Conservation (phyloP, 1,284 basidiomycete species). For the Calocybe gambosa region DNA sequence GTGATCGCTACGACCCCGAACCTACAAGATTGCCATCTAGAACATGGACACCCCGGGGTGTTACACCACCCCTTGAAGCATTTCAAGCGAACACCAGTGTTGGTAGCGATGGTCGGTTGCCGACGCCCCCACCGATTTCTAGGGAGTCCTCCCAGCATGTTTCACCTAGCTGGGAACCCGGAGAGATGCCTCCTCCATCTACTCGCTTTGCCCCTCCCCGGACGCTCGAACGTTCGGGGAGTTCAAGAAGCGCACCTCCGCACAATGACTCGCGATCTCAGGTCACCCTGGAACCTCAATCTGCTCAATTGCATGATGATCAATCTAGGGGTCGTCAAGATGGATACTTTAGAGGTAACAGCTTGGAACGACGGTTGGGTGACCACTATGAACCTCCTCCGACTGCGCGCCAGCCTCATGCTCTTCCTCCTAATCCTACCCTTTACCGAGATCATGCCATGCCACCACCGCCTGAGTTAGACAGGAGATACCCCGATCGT, state of each 20-base stretch:
- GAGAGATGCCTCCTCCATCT: constrained; percentile 11
- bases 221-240: constrained; percentile 8
- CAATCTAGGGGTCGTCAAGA: neutral
- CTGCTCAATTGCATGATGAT: constrained; percentile 10
- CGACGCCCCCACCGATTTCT: constrained; percentile 19
- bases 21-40: constrained; percentile 10
- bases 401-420: constrained; percentile 10
- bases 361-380: constrained; percentile 18
- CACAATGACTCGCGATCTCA: constrained; percentile 1
- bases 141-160: constrained; percentile 19
- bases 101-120: constrained; percentile 11
- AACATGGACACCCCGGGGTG: constrained; percentile 21
- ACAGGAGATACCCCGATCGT: constrained; percentile 2
- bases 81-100: constrained; percentile 6
- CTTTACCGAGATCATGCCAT: constrained; percentile 11
- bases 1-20: constrained; percentile 8
- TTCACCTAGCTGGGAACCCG: constrained; percentile 18
- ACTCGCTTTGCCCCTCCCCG: constrained; percentile 6
- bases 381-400: constrained; percentile 16
- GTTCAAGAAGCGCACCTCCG: constrained; percentile 3
- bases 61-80: constrained; percentile 13
- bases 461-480: neutral
- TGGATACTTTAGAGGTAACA: neutral
- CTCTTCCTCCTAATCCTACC: constrained; percentile 15
- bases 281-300: neutral